Evolutionary conservation across 1,139 yeast species (phyloP), one percentile per base, ranked within the genome.

Genomic region (Yamadazyma kanchanaburiensis): DNA sequence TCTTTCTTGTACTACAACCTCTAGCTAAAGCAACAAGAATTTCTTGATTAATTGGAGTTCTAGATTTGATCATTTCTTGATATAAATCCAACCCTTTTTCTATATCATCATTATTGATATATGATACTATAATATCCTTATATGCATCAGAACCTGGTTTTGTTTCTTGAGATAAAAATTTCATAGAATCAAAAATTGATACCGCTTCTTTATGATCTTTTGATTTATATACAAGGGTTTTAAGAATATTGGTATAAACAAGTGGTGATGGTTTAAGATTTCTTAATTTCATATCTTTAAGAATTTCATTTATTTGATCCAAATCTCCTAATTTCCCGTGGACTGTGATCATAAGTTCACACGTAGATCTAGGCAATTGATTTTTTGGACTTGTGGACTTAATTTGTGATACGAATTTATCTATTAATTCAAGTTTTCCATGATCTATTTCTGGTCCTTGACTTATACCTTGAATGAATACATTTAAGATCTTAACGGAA

Each of bases 171-270:
- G 94, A 77, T 39, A 82, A 56, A 51, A 85, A 89, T 52, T 87
- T 89, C 88, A 91, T 80, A 40, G 87, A 76, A 45, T 83, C 91
- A 52, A 91, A 91, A 2, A 85, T 65, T 30, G 79, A 77, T 34
- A 75, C 72, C 0, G 95, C 95, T 40, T 75, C 78, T 21, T 67
- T 57, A 40, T 68, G 77, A 37, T 78, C 72, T 15, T 61, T 60
- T 14, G 74, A 49, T 35, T 76, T 69, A 38, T 62, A 67, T 3
- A 79, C 77, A 47, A 85, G 80, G 13, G 87, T 72, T 38, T 81
- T 80, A 31, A 88, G 54, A 2, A 87, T 66, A 15, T 78, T 74
- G 2, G 84, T 70, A 45, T 80, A 82, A 3, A 82, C 68, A 3
- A 63, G 58, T n/a, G 70, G 61, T 5, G 78, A 64, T 3, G 91